Evolutionary conservation across 73 alveolate genomes (phyloP).

Genomic region (Blepharisma stoltei): DNA sequence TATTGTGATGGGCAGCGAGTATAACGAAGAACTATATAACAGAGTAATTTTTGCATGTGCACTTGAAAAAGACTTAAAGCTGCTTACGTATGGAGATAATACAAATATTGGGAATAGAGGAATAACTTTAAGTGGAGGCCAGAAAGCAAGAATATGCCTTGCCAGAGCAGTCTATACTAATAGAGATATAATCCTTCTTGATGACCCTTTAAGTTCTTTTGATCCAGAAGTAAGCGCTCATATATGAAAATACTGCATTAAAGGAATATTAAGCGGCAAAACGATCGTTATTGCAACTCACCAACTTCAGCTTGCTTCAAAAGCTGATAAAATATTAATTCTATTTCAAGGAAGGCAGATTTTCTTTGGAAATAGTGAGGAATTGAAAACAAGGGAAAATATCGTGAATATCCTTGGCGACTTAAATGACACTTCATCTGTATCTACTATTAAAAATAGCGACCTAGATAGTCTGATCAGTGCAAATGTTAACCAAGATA

Average conservation of each 20-base stretch:
- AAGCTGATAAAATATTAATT: conserved; percentile 47
- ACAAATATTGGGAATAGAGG: conserved; percentile 69
- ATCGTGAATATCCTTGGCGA: too few species aligned
- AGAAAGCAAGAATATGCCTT: conserved; percentile 65
- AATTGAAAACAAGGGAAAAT: too few species aligned
- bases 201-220: conserved; percentile 77
- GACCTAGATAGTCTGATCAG: too few species aligned
- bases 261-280: conserved; percentile 43
- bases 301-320: conserved; percentile 12
- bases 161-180: conserved; percentile 80
- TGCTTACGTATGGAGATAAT: conserved; percentile 42
- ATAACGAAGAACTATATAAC: conserved; percentile 55
- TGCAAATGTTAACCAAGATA: too few species aligned
- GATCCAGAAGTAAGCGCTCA: conserved; percentile 68
- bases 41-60: conserved; percentile 51
- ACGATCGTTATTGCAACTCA: conserved; percentile 21
- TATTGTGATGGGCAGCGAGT: conserved; percentile 50
- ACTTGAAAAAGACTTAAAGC: conserved; percentile 47
- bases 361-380: too few species aligned
- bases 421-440: too few species aligned
- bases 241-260: conserved; percentile 53
- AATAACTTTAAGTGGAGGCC: conserved; percentile 66
- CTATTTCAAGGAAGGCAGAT: too few species aligned
- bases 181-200: conserved; percentile 65
- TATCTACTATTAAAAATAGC: too few species aligned